Evolutionary conservation across 129 eudicot genomes (phyloP).

Genomic region (Tanacetum coccineum): DNA sequence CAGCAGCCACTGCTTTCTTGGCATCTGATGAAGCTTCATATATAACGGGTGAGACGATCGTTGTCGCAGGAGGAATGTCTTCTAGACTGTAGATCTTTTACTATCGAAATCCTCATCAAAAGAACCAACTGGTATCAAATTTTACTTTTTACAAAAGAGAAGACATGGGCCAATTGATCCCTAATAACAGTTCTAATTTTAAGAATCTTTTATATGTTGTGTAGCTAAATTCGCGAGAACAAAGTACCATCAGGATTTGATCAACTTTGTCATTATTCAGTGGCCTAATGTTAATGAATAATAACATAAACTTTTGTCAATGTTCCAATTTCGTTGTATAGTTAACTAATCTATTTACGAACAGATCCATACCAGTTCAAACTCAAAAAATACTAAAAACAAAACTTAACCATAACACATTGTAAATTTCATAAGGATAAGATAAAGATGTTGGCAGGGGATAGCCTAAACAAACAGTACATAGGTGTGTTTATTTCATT

Average conservation of each 20-base stretch:
- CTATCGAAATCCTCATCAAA: not conserved
- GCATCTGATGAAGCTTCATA: slow-evolving; percentile 92
- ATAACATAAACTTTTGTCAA: no score
- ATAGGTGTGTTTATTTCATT: not conserved
- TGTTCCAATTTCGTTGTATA: no score
- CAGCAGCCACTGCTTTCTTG: slow-evolving; percentile 76
- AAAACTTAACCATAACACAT: not conserved
- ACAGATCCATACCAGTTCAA: not conserved
- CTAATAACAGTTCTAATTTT: not conserved
- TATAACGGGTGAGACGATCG: slow-evolving; percentile 85
- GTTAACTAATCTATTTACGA: no score
- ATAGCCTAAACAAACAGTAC: slow-evolving; percentile 15
- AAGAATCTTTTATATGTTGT: not conserved
- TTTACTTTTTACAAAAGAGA: not conserved
- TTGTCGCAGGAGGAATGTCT: slow-evolving; percentile 86
- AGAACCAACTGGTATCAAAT: not conserved
- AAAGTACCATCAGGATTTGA: not conserved
- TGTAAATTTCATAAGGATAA: not conserved
- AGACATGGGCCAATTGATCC: not conserved
- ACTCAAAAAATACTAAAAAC: not conserved
- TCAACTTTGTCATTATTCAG: not conserved
- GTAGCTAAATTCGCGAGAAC: not conserved
- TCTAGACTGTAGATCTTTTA: slow-evolving; percentile 52
- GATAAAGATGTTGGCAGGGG: slow-evolving; percentile 2
- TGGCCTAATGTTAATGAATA: no score